Evolutionary conservation across 148 eudicot species (phyloP).

Genomic region (Silene conica): DNA sequence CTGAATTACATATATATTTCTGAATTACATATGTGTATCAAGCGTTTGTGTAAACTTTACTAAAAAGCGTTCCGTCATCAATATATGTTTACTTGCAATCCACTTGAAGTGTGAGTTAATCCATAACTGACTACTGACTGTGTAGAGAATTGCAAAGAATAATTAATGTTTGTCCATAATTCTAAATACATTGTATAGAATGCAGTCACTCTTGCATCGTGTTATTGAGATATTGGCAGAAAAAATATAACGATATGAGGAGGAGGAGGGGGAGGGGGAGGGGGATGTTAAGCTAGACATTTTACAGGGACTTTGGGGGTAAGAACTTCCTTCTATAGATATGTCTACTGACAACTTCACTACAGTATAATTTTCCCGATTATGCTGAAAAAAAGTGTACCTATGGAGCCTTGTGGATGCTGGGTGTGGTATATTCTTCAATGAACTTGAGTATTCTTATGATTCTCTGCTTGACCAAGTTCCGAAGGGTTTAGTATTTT

Average conservation of each 20-base stretch:
- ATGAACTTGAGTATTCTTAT: neutral
- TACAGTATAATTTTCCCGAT: conserved; percentile 20
- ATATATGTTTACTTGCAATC: no score
- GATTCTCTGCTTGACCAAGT: neutral
- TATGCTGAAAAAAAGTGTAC: conserved; percentile 10
- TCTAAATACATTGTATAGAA: conserved; percentile 17
- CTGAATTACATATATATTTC: no score
- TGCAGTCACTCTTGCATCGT: conserved; percentile 17
- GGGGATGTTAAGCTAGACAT: neutral
- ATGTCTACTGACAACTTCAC: conserved; percentile 17
- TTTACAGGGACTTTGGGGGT: conserved; percentile 20
- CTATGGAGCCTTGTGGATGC: conserved; percentile 16
- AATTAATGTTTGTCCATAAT: conserved; percentile 1
- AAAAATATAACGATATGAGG: conserved; percentile 7
- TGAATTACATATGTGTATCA: no score
- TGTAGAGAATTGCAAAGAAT: neutral
- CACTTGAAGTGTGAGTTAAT: no score
- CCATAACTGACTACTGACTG: no score
- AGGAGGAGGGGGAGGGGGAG: no score
- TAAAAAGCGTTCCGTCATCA: no score
- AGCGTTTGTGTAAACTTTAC: no score
- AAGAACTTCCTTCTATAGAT: conserved; percentile 5
- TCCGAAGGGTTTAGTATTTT: neutral
- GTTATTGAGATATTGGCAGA: conserved; percentile 19
- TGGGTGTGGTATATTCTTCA: neutral